phyloP scores from a whole-genome alignment of 352 stramenopile genomes.

The Pythium grandisporangium region DNA sequence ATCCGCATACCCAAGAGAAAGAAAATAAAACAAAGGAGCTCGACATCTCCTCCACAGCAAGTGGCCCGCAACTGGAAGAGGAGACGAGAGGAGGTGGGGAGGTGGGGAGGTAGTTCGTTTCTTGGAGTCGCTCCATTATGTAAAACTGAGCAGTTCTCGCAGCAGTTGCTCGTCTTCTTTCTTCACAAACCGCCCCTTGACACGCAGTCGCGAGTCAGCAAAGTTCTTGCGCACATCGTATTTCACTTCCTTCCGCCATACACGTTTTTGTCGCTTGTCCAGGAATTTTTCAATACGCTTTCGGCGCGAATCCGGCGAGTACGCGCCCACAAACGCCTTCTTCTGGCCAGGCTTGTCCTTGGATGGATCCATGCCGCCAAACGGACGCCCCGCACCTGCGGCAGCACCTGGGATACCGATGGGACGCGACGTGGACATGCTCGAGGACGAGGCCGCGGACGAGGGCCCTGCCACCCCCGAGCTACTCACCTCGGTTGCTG shows the following conservation, averaged over 20 bases:
- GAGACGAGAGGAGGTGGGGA: no score
- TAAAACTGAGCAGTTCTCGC: constrained; percentile 76
- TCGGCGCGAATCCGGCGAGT: constrained; percentile 90
- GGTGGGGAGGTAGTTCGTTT: no score
- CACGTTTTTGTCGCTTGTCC: constrained; percentile 92
- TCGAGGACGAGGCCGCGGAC: constrained; percentile 14
- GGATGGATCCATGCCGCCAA: constrained; percentile 21
- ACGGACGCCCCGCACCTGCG: constrained; percentile 20
- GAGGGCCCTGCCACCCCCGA: constrained; percentile 4
- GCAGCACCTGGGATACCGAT: constrained; percentile 66
- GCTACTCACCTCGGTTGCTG: constrained; percentile 1
- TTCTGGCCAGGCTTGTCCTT: constrained; percentile 60
- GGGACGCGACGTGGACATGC: constrained; percentile 56
- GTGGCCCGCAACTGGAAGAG: no score
- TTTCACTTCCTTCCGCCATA: constrained; percentile 95
- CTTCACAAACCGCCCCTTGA: constrained; percentile 97
- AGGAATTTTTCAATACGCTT: constrained; percentile 93
- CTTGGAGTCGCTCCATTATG: constrained; percentile 41
- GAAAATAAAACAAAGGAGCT: no score
- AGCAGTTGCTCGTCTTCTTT: constrained; percentile 94
- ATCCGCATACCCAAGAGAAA: no score
- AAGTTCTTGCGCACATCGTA: constrained; percentile 99
- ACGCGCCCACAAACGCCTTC: constrained; percentile 89
- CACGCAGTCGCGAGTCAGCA: constrained; percentile 93
- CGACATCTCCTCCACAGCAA: no score